Conservation (phyloP, 2,329 filamentous ascomycete genomes). For the Cordyceps pruinosa region DNA sequence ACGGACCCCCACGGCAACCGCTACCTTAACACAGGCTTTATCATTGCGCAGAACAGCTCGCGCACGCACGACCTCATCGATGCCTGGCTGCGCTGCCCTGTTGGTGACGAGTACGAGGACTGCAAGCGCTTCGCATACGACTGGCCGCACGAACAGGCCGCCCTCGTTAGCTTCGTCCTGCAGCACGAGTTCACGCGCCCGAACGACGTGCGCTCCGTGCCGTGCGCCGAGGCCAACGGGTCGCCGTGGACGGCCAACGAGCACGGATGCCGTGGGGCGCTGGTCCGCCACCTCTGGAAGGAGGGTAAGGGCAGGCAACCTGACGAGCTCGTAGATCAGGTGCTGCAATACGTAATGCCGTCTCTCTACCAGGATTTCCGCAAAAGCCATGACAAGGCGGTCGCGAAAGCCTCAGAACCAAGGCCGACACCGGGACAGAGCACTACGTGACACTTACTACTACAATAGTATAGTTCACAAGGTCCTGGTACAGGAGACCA, state of each 20-base stretch:
- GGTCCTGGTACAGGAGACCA: not conserved
- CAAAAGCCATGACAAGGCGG: not conserved
- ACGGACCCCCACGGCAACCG: conserved; percentile 27
- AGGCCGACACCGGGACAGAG: not conserved
- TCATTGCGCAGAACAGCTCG: conserved; percentile 30
- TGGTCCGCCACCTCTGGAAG: not conserved
- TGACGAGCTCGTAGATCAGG: not conserved
- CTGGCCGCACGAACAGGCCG: conserved; percentile 7
- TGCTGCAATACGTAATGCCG: not conserved
- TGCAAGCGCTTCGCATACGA: not conserved
- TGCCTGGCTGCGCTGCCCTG: conserved; percentile 7
- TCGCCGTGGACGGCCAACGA: not conserved
- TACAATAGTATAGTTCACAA: not conserved
- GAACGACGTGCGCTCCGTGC: not conserved
- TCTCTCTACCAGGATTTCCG: not conserved
- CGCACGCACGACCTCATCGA: conserved; percentile 14
- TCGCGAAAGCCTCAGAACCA: not conserved
- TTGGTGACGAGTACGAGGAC: not conserved
- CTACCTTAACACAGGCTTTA: conserved; percentile 36
- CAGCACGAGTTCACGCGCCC: not conserved
- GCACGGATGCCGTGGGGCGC: not conserved
- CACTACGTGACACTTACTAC: not conserved
- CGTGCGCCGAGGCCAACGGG: conserved; percentile 4
- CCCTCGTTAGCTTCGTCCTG: conserved; percentile 1
- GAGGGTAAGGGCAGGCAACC: not conserved